Percentiles rank a stretch among this genome's conserved stretches.
Conservation (phyloP, 768 basidiomycete genomes). For the Suillus lakei region DNA sequence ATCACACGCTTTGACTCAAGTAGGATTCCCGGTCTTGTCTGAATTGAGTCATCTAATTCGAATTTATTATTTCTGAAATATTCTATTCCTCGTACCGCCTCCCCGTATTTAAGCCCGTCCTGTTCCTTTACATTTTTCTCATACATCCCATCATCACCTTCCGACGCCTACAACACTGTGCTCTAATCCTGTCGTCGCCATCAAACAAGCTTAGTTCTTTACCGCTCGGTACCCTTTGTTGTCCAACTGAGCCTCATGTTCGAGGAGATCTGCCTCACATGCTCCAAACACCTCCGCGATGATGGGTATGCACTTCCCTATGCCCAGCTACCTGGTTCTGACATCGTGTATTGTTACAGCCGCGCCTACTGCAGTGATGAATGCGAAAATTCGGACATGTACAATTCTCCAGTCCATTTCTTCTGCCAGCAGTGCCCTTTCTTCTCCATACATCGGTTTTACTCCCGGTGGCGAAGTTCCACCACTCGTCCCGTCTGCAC, state of each 20-base stretch:
- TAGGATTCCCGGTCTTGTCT: slow-evolving; percentile 27
- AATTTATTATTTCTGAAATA: slow-evolving; percentile 37
- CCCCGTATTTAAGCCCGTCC: slow-evolving; percentile 38
- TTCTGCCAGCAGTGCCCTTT: slow-evolving; percentile 65
- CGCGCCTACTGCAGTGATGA: slow-evolving; percentile 73
- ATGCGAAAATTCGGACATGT: slow-evolving; percentile 63
- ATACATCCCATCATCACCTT: slow-evolving; percentile 17
- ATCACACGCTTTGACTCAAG: slow-evolving; percentile 11
- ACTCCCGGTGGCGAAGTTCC: slow-evolving; percentile 65
- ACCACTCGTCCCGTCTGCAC: slow-evolving; percentile 60
- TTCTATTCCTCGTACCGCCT: slow-evolving; percentile 42
- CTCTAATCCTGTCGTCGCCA: not conserved
- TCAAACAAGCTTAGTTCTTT: slow-evolving; percentile 3
- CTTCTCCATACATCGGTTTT: slow-evolving; percentile 66
- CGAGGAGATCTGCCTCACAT: slow-evolving; percentile 78
- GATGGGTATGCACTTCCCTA: slow-evolving; percentile 55
- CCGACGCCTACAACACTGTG: slow-evolving; percentile 16
- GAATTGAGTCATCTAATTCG: slow-evolving; percentile 37
- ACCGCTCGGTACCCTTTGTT: slow-evolving; percentile 9
- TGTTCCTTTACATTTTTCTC: slow-evolving; percentile 25
- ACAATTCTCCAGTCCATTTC: slow-evolving; percentile 69
- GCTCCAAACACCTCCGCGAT: slow-evolving; percentile 66
- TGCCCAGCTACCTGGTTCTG: slow-evolving; percentile 6
- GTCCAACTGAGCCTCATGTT: slow-evolving; percentile 55
- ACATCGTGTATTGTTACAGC: slow-evolving; percentile 39